These are phyloP conservation scores for Blastocystis sp. DNA, from an alignment of 352 stramenopile species.

Conservation along the genomic window DNA sequence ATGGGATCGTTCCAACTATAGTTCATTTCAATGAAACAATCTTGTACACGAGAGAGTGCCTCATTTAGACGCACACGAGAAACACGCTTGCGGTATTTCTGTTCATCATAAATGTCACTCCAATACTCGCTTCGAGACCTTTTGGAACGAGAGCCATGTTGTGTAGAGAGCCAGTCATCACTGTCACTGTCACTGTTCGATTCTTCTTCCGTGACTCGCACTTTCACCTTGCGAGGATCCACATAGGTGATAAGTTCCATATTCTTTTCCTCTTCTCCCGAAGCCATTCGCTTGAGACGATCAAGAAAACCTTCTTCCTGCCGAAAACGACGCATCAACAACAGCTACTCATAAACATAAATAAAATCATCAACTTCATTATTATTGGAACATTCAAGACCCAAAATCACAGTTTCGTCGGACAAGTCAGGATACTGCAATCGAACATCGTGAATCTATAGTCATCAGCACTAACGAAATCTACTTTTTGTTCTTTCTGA, in stretches of 20 bases:
- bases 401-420: background rate
- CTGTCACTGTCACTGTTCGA: constrained; percentile 3
- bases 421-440: constrained; percentile 18
- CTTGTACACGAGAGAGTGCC: background rate
- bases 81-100: background rate
- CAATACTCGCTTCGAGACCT: background rate
- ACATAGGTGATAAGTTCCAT: constrained; percentile 13
- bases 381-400: constrained; percentile 34
- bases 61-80: constrained; percentile 27
- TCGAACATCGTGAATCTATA: constrained; percentile 33
- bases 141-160: background rate
- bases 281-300: background rate
- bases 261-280: background rate
- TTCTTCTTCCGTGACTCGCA: background rate
- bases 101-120: background rate
- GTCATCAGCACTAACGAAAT: background rate
- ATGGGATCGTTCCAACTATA: no score
- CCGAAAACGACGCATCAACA: constrained; percentile 17
- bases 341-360: background rate
- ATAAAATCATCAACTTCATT: background rate
- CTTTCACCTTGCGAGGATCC: constrained; percentile 12
- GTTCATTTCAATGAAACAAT: background rate
- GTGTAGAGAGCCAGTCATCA: background rate
- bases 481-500: constrained; percentile 43
- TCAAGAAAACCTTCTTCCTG: constrained; percentile 1